Percentiles rank a stretch among this genome's conserved stretches.
These are phyloP conservation scores for Nitzschia putrida DNA, from an alignment of 108 stramenopile species.

Conservation along the genomic window DNA sequence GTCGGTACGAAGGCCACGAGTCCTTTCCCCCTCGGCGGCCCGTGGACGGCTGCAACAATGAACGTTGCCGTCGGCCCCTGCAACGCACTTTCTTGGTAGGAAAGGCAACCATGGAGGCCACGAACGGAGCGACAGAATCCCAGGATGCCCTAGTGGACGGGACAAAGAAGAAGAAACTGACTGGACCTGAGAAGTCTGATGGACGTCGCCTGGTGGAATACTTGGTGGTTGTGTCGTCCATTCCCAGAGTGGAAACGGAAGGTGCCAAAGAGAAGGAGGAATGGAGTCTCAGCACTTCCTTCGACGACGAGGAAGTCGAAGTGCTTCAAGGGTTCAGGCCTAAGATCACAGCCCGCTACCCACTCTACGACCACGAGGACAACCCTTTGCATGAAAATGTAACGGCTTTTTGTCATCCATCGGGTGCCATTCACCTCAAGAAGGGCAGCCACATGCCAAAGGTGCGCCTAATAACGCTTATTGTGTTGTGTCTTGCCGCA, in stretches of 20 bases:
- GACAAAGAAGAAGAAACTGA: slow-evolving; percentile 35
- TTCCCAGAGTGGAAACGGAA: slow-evolving; percentile 23
- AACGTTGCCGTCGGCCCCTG: too few relatives aligned
- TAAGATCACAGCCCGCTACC: slow-evolving; percentile 71
- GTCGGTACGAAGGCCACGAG: too few relatives aligned
- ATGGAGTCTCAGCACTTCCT: slow-evolving; percentile 26
- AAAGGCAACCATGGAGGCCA: too few relatives aligned
- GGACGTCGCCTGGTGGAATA: slow-evolving; percentile 83
- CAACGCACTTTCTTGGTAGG: too few relatives aligned
- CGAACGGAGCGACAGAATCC: slow-evolving; percentile 7
- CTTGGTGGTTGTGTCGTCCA: slow-evolving; percentile 74
- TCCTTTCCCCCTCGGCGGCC: too few relatives aligned
- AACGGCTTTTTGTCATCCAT: slow-evolving; percentile 73
- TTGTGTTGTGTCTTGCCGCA: background rate
- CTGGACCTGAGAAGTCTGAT: slow-evolving; percentile 21
- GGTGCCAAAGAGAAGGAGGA: slow-evolving; percentile 25
- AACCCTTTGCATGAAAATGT: slow-evolving; percentile 76
- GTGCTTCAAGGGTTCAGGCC: slow-evolving; percentile 59
- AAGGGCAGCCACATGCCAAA: slow-evolving; percentile 64
- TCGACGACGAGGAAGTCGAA: slow-evolving; percentile 41
- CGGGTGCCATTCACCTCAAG: slow-evolving; percentile 60
- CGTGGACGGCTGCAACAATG: too few relatives aligned
- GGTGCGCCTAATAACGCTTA: slow-evolving; percentile 27
- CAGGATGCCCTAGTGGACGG: slow-evolving; percentile 22
- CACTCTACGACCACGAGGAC: slow-evolving; percentile 64